These are phyloP conservation scores for Aspergillus awamori DNA, from an alignment of 2,329 filamentous ascomycete species.

Conservation along the genomic window DNA sequence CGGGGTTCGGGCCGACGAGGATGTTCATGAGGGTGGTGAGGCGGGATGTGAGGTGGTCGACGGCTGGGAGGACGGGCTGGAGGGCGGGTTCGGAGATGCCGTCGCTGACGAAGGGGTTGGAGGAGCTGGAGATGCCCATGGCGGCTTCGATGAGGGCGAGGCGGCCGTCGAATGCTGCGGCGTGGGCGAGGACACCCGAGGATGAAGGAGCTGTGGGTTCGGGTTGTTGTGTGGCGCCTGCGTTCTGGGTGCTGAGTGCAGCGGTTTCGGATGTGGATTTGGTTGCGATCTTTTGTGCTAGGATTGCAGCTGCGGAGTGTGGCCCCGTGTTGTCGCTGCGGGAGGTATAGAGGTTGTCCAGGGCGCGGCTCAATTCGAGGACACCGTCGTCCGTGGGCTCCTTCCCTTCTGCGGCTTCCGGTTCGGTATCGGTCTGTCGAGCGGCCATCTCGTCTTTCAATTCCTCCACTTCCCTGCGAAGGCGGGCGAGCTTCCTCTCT, in stretches of 20 bases:
- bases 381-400: conserved; percentile 59
- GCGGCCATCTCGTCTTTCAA: conserved; percentile 58
- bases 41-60: conserved; percentile 79
- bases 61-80: conserved; percentile 75
- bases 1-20: conserved; percentile 40
- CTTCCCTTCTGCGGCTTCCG: conserved; percentile 47
- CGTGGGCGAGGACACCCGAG: conserved; percentile 68
- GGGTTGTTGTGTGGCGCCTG: conserved; percentile 14
- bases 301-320: conserved; percentile 38
- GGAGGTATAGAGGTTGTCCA: conserved; percentile 64
- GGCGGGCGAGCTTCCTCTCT: conserved; percentile 75
- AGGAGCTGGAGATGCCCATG: conserved; percentile 74
- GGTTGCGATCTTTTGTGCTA: conserved; percentile 39
- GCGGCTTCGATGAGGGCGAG: conserved; percentile 77
- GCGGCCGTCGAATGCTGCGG: conserved; percentile 84
- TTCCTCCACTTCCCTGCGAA: conserved; percentile 81
- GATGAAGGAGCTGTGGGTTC: conserved; percentile 21
- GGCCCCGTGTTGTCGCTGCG: conserved; percentile 26
- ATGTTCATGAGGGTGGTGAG: conserved; percentile 68
- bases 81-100: conserved; percentile 54
- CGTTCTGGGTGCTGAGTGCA: conserved; percentile 13
- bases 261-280: conserved; percentile 14
- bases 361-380: conserved; percentile 68
- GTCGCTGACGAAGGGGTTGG: conserved; percentile 55
- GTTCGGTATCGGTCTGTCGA: conserved; percentile 57